Base-by-base conservation (phyloP, 139 green algal genomes). In the Astrephomene gubernaculifera region DNA sequence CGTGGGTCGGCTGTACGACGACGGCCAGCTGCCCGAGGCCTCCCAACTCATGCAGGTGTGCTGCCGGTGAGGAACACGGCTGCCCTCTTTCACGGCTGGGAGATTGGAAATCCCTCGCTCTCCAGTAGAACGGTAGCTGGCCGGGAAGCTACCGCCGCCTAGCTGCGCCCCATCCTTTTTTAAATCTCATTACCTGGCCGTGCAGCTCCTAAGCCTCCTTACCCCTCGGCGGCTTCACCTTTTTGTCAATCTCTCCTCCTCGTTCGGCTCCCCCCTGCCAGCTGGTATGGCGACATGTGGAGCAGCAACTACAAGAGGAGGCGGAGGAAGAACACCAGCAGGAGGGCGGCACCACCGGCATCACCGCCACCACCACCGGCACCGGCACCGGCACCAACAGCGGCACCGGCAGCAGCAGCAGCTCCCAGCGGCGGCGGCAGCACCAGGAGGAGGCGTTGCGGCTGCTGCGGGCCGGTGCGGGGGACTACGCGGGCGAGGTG, bases 21-120 rank as follows among this genome's bases (percentile, higher is more conserved):
- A 92, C 17, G 43, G 69, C 6, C 90, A 90, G n/a, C 78, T 93
- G 10, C 74, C 74, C 4, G 72, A 69, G 4, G 91, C 91, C 3
- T 91, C 86, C 0, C 79, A 91, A 25, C 75, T 95, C 31, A 90
- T 95, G 73, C 79, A 94, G 87, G 90, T 92, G 57, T 8, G 85
- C 1, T 8, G 22, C 19, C 25, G 4, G 45, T 21, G 31, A 10
- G 2, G 8, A 29, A 24, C 4, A 24, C n/a, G n/a, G n/a, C n/a
- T n/a, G n/a, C n/a, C n/a, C n/a, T n/a, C n/a, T n/a, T n/a, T n/a
- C n/a, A n/a, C n/a, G n/a, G n/a, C n/a, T n/a, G n/a, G n/a, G n/a
- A n/a, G n/a, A n/a, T n/a, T n/a, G n/a, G n/a, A n/a, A n/a, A n/a
- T n/a, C n/a, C n/a, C n/a, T n/a, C n/a, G n/a, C n/a, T n/a, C n/a